These are phyloP conservation scores for Penicillium longicatenatum DNA, from an alignment of 495 filamentous ascomycete genomes.

Conservation along the genomic window DNA sequence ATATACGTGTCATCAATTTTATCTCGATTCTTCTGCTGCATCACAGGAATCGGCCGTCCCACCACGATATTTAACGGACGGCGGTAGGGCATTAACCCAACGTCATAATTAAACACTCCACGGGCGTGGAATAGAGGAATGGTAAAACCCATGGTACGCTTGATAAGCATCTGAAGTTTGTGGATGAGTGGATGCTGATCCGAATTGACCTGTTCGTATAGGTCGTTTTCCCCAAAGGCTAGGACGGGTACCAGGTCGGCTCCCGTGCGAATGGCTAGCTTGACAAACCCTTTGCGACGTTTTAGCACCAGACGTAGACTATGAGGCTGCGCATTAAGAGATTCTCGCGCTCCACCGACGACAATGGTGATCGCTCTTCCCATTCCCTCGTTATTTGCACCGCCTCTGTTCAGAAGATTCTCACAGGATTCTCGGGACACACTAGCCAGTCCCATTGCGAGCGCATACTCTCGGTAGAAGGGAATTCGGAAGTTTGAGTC, in stretches of 20 bases:
- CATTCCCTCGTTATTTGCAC: slow-evolving; percentile 81
- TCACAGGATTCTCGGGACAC: slow-evolving; percentile 90
- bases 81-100: slow-evolving; percentile 92
- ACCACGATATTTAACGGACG: slow-evolving; percentile 85
- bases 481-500: slow-evolving; percentile 92
- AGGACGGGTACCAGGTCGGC: slow-evolving; percentile 92
- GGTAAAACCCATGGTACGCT: slow-evolving; percentile 88
- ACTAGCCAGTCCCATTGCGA: slow-evolving; percentile 81
- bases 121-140: slow-evolving; percentile 86
- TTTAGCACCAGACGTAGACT: slow-evolving; percentile 74
- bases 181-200: slow-evolving; percentile 71
- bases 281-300: slow-evolving; percentile 88
- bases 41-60: slow-evolving; percentile 74
- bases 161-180: slow-evolving; percentile 75
- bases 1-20: slow-evolving; percentile 72
- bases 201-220: slow-evolving; percentile 84
- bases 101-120: slow-evolving; percentile 96
- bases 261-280: slow-evolving; percentile 84
- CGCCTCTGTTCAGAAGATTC: slow-evolving; percentile 78
- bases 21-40: slow-evolving; percentile 50
- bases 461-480: slow-evolving; percentile 88
- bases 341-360: slow-evolving; percentile 88
- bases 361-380: slow-evolving; percentile 96
- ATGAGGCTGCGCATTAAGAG: slow-evolving; percentile 79
- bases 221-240: slow-evolving; percentile 91